Base-by-base conservation (phyloP, 169 alveolate genomes). In the Perkinsus marinus region DNA sequence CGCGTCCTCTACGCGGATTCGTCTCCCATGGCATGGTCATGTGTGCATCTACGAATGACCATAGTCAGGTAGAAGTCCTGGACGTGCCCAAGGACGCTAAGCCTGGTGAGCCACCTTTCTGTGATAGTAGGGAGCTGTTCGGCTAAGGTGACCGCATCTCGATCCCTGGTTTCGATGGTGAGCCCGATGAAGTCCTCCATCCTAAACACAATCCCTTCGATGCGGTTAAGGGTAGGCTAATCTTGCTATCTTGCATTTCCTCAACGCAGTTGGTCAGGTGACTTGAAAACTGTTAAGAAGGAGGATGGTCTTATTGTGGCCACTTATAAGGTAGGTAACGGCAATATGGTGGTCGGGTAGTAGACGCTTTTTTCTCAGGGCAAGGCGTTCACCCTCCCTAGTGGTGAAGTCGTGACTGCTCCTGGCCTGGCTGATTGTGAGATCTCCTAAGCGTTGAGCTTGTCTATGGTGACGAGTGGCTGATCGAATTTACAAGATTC, bases 1-100 rank as follows among this genome's bases (percentile, higher is more conserved):
- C 94, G 16, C 91, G 93, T 43, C 57, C 94, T 41, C 91, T 93
- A 91, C 91, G 94, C 89, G 94, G 94, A 39, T 91, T 93, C 43
- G 90, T 90, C n/a, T 93, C 94, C 9, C 68, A 93, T 41, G 94
- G 94, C 19, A 93, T 93, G 94, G 89, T 93, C 37, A 46, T 93
- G 39, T 93, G 94, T 41, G 94, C 94, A 0, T 89, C 91, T n/a
- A 91, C 68, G 39, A 34, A 26, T 19, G 39, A 39, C 90, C 43
- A 90, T 36, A 30, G 39, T 34, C 39, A 43, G 7, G 91, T 92
- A 39, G 94, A 93, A 90, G 93, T 93, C 36, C 90, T 93, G 43
- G 90, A 91, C 19, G 94, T 93, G 43, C 94, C 94, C 90, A 91
- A 90, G 39, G 94, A 89, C 26, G 94, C 94, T 37, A 91, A 57